Evolutionary conservation across 1,284 basidiomycete species (phyloP).

Genomic region (Neolentinus lepideus): DNA sequence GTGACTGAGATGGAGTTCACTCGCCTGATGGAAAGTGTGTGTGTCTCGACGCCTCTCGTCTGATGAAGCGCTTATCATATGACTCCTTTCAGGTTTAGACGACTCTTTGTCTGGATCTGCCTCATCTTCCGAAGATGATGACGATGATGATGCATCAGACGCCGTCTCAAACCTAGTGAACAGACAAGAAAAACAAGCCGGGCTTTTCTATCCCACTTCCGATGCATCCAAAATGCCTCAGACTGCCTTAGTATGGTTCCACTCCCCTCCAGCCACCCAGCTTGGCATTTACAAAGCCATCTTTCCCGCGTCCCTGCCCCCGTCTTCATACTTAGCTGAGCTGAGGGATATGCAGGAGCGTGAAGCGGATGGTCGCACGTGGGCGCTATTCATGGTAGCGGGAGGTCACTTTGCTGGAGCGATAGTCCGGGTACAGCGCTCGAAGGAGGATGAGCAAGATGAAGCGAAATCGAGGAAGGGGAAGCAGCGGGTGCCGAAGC

Average conservation of each 20-base stretch:
- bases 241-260: conserved; percentile 86
- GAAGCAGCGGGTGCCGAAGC: conserved; percentile 52
- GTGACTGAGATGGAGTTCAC: conserved; percentile 70
- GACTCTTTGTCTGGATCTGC: conserved; percentile 88
- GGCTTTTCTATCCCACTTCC: conserved; percentile 42
- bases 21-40: conserved; percentile 72
- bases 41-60: conserved; percentile 8
- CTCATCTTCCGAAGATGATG: conserved; percentile 53
- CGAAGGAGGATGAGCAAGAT: conserved; percentile 36
- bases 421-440: conserved; percentile 63
- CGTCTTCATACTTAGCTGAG: conserved; percentile 41
- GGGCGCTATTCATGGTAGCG: conserved; percentile 94
- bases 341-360: conserved; percentile 64
- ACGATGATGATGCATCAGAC: conserved; percentile 51
- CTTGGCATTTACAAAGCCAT: conserved; percentile 82
- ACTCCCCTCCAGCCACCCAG: conserved; percentile 78
- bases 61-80: neutral
- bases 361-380: conserved; percentile 62
- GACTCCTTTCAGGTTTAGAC: conserved; percentile 59
- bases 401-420: conserved; percentile 97
- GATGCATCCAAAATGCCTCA: conserved; percentile 40
- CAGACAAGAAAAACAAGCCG: conserved; percentile 42
- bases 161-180: conserved; percentile 63
- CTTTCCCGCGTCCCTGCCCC: conserved; percentile 45
- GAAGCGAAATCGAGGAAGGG: conserved; percentile 40